Base-by-base conservation (phyloP, 78 protist species). In the Parvularia atlantis region DNA sequence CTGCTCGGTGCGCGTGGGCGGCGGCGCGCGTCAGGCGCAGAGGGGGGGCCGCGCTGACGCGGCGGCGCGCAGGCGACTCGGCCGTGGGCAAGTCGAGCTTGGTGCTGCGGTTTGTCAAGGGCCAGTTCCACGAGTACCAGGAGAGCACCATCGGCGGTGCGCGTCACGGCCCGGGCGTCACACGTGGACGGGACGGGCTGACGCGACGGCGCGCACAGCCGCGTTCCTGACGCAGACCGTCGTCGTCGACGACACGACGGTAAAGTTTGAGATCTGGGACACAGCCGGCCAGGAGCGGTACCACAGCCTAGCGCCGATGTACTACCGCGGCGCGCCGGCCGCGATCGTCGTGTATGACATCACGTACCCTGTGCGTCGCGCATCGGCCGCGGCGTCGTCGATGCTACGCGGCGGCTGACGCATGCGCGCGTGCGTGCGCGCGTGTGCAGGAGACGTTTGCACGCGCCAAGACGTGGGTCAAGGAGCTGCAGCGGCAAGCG, bases 191-290 rank as follows among this genome's bases (percentile, higher is more conserved):
- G n/a, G n/a, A n/a, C n/a, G n/a, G n/a, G n/a, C n/a, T n/a, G n/a
- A n/a, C n/a, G n/a, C n/a, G n/a, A n/a, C n/a, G n/a, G n/a, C n/a
- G n/a, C n/a, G n/a, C n/a, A n/a, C n/a, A 84, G 97, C 97, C 24
- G 97, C 97, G 10, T 93, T 93, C 61, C 66, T 90, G 65, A 91
- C 97, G 48, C 97, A 93, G 77, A 90, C 95, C 9, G 95, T 93
- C 19, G 65, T 80, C 54, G 76, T 88, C 50, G 83, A 86, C 56
- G 95, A 90, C 72, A 66, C 83, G n/a, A 90, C 95, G 5, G 95
- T 93, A 35, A 93, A 93, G 80, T 93, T 93, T 71, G 97, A 93
- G 71, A 93, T 93, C 26, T 93, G 97, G 97, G 97, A 83, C 66
- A 82, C 89, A 0, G 91, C 91, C 9, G 88, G 88, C 13, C 77